Evolutionary conservation across 805 yeast species (phyloP), one percentile per base, ranked within the genome.

Genomic region (Candida pseudofarinosa): DNA sequence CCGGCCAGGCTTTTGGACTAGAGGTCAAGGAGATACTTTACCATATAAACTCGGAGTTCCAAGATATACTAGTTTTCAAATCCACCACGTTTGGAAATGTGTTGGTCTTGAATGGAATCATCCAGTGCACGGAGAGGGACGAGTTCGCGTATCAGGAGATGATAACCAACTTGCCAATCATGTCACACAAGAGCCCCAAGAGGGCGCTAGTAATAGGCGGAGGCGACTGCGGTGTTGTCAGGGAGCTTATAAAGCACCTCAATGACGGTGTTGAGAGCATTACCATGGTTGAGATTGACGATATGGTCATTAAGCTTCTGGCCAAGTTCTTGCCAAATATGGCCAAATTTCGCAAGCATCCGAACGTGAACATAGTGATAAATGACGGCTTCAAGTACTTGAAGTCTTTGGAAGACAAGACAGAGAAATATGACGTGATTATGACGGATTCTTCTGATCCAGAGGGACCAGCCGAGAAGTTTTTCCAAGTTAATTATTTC

Each of bases 371-470:
- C 26, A 77, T 89, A 10, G 71, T 79, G 42, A 72, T 89, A 40
- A 79, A 80, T 41, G 97, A 89, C 66, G 97, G 97, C 1, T 89
- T 89, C 69, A 73, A 87, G 62, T 89, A 65, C 59, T 71, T 89
- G 51, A 73, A 80, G 46, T 61, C 65, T 31, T 26, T 49, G 8
- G 19, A 19, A 3, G 44, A 52, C 30, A 47, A 52, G 15, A 18
- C 68, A 10, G 72, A 72, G 30, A 77, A 77, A 51, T 89, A 73
- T 58, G 97, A 89, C 62, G 83, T 90, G 26, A 86, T 89, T 45
- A 88, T 89, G 47, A 86, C 96, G 14, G 97, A 89, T 62, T 86
- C 96, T 2, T 84, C 95, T 1, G 97, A 89, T 62, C 97, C 97
- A 1, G 97, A 89, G 54, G 97, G 93, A 2, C 97, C 97, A 4